These are phyloP conservation scores for Irpex lacteus DNA, from an alignment of 1,284 basidiomycete genomes.

Conservation along the genomic window DNA sequence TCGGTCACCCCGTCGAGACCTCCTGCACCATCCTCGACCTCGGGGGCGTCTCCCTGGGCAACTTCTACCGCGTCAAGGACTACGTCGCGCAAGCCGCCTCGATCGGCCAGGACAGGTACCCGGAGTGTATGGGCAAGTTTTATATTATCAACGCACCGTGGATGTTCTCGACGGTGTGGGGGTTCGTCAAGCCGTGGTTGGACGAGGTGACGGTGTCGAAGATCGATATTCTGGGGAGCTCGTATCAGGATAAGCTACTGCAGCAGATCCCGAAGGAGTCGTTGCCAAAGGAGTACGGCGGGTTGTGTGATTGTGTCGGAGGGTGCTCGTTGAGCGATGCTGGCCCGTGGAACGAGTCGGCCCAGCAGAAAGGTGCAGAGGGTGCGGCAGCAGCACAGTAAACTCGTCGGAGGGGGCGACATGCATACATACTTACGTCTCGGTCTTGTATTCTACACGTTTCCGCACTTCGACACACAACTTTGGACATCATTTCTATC, in stretches of 20 bases:
- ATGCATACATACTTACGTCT: neutral
- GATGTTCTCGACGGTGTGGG: constrained; percentile 90
- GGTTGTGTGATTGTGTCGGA: constrained; percentile 73
- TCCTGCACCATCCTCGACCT: constrained; percentile 98
- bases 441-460: neutral
- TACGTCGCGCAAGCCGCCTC: constrained; percentile 81
- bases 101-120: constrained; percentile 92
- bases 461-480: neutral
- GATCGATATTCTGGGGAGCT: constrained; percentile 78
- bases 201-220: constrained; percentile 94
- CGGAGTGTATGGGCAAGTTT: constrained; percentile 95
- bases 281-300: constrained; percentile 86
- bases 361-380: neutral
- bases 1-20: constrained; percentile 92
- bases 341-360: constrained; percentile 80
- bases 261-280: constrained; percentile 83
- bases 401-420: no score
- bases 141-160: constrained; percentile 96
- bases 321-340: constrained; percentile 90
- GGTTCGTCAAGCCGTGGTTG: constrained; percentile 89
- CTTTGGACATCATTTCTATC: neutral
- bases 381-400: neutral
- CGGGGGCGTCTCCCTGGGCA: constrained; percentile 74
- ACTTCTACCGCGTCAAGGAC: constrained; percentile 92
- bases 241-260: constrained; percentile 68